Evolutionary conservation across 2,329 filamentous ascomycete genomes (phyloP).

Genomic region (Clarireedia monteithiana): DNA sequence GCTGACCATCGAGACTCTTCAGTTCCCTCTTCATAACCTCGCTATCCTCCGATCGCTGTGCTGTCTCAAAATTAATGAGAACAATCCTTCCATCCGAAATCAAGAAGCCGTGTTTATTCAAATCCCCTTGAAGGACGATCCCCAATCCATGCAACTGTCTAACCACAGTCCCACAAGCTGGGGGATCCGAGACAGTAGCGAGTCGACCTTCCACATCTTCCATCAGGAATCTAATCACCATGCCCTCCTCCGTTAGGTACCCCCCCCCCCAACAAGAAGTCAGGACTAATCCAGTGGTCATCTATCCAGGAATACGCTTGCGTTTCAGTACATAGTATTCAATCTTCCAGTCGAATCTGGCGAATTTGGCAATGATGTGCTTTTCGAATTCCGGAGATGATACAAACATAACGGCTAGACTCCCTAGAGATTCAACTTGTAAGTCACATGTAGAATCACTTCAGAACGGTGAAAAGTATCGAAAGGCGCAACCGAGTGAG

Average conservation of each 20-base stretch:
- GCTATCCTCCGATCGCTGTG: constrained; percentile 7
- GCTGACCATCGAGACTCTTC: not conserved
- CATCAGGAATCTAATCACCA: constrained; percentile 29
- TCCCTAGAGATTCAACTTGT: too few relatives aligned
- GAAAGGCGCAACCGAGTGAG: too few relatives aligned
- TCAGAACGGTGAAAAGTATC: too few relatives aligned
- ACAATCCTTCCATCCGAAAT: constrained; percentile 24
- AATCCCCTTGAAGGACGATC: constrained; percentile 32
- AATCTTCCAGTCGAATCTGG: constrained; percentile 11
- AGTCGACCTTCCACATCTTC: constrained; percentile 25
- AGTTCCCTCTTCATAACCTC: constrained; percentile 2
- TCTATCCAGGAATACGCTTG: constrained; percentile 19
- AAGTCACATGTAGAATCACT: too few relatives aligned
- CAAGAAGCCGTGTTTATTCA: constrained; percentile 34
- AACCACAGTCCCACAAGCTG: constrained; percentile 25
- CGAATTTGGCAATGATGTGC: constrained; percentile 17
- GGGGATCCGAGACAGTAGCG: constrained; percentile 26
- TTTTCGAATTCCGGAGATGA: constrained; percentile 12
- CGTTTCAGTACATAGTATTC: constrained; percentile 11
- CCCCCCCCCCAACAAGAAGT: constrained; percentile 28
- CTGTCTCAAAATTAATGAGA: constrained; percentile 32
- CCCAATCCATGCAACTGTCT: constrained; percentile 30
- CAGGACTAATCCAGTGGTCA: constrained; percentile 13
- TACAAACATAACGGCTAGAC: not conserved
- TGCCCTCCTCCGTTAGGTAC: constrained; percentile 27